A percentile compares a stretch with the other conserved stretches of the same genome.
Conservation (phyloP, 331 rosid genomes). For the Quercus phellos region DNA sequence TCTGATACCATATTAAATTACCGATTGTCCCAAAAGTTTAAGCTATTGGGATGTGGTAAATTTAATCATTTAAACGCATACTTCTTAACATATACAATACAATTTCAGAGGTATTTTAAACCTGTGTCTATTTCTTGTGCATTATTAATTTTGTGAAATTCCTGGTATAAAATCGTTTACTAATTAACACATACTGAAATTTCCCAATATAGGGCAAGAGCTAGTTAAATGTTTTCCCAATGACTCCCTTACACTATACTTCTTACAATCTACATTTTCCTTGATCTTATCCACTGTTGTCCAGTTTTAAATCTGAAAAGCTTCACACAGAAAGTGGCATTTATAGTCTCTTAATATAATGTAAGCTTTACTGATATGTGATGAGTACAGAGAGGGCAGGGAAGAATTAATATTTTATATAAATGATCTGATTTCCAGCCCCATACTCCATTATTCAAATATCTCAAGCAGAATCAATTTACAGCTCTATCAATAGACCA, state of each 20-base stretch:
- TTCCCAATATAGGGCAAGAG: not conserved
- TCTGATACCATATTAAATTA: too few species aligned
- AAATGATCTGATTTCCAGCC: not conserved
- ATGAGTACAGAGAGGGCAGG: not conserved
- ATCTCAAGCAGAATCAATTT: not conserved
- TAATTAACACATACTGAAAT: not conserved
- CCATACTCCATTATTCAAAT: not conserved
- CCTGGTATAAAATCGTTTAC: not conserved
- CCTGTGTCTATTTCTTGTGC: not conserved
- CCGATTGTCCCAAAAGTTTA: too few species aligned
- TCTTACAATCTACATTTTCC: not conserved
- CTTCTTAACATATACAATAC: not conserved
- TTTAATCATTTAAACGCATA: too few species aligned
- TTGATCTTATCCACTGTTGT: not conserved
- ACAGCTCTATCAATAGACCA: not conserved
- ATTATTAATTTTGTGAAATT: not conserved
- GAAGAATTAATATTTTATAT: not conserved
- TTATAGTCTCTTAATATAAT: not conserved
- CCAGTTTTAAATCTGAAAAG: not conserved
- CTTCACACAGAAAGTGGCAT: not conserved
- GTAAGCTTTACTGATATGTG: not conserved
- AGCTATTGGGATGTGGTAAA: too few species aligned
- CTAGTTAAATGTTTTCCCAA: not conserved
- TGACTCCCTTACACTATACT: not conserved
- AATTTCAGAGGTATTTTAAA: not conserved